Percentiles rank a stretch among this genome's conserved stretches.
Conservation (phyloP, 2,329 filamentous ascomycete species). For the Neopestalotiopsis rosae region DNA sequence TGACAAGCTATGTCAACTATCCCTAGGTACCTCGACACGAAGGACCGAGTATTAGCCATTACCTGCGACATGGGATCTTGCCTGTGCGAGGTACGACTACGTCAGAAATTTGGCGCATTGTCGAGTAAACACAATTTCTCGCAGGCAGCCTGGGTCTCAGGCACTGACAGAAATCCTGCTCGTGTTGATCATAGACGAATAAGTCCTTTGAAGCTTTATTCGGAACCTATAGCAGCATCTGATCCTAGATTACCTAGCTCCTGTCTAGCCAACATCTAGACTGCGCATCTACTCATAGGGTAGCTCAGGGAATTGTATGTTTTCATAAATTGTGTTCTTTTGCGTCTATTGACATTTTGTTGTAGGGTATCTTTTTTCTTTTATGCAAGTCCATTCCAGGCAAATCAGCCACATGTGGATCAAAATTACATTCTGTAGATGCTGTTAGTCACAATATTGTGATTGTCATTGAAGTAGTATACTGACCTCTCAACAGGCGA, state of each 20-base stretch:
- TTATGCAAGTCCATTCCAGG: background rate
- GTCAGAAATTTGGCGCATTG: background rate
- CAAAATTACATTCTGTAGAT: slow-evolving; percentile 6
- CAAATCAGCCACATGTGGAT: background rate
- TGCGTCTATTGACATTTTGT: background rate
- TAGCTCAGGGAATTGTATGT: background rate
- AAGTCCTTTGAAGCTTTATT: background rate
- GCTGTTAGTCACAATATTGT: background rate
- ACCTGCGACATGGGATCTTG: background rate
- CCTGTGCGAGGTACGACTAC: background rate
- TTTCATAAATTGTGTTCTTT: background rate
- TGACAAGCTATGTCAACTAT: background rate
- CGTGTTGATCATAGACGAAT: background rate
- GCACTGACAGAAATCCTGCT: background rate
- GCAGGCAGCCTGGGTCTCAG: background rate
- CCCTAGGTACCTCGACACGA: background rate
- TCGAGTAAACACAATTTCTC: background rate
- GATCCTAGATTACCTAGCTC: background rate
- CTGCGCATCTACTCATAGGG: background rate
- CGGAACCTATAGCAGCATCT: background rate
- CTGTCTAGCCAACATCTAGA: background rate
- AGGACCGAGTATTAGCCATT: background rate
- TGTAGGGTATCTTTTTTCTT: slow-evolving; percentile 4
- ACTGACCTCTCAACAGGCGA: slow-evolving; percentile 71
- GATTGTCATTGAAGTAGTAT: background rate